Evolutionary conservation across 2,329 filamentous ascomycete species (phyloP), one percentile per base, ranked within the genome.

Genomic region (Didymella segeticola): DNA sequence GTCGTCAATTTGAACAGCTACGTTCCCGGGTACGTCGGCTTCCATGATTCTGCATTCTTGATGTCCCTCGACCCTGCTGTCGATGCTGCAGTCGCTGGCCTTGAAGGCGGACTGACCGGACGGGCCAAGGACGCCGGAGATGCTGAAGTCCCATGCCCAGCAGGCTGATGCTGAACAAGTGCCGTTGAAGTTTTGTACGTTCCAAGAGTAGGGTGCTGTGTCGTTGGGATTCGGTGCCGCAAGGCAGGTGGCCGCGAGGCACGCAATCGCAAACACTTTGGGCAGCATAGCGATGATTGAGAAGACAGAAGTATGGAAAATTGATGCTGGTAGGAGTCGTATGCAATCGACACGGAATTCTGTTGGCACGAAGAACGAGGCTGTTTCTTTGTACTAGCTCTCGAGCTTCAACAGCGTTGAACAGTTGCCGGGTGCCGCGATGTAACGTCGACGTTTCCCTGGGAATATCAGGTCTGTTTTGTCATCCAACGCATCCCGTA

Each of bases 111-210:
- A 58, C 27, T 64, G 50, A 9, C 39, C 47, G 11, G 33, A 34
- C 4, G 57, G 60, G 5, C 65, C 63, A 2, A 26, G 12, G 2
- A 57, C 42, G 0, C 53, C 57, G 14, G 60, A 53, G 4, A 67
- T 53, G 33, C 56, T 60, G 33, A 66, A 62, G 33, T 38, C 52
- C 47, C 66, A 67, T n/a, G 46, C 37, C 39, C 56, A 50, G 43
- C 65, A 68, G 2, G 58, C 60, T 15, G 63, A 58, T 25, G 62
- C 61, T 23, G 47, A 61, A 50, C 63, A 67, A 33, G 51, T 56
- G 39, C 58, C 65, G 30, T 53, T 60, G 53, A 61, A 63, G 37
- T 42, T 37, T 11, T 49, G 43, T 22, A 68, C 47, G 10, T 38
- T n/a, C 61, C 65, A 68, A n/a, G 53, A 46, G 51, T 54, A 67